Evolutionary conservation across 1,284 basidiomycete species (phyloP).

Genomic region (Sanghuangporus baumii): DNA sequence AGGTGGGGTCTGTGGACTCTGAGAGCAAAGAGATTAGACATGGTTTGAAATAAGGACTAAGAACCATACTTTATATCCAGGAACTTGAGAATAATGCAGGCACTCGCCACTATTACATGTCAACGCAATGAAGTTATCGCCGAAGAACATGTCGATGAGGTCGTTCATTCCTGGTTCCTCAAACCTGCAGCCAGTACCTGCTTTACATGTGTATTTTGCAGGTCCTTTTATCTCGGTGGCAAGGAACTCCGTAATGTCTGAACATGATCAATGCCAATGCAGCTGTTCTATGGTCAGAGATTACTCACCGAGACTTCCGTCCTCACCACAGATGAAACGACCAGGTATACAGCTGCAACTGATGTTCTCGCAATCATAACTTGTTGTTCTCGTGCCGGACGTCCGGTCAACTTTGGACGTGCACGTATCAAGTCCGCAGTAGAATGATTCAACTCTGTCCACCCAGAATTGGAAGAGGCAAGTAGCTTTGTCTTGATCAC

Average conservation of each 20-base stretch:
- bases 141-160: conserved; percentile 91
- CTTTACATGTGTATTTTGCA: conserved; percentile 79
- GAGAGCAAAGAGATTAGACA: neutral
- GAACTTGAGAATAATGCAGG: conserved; percentile 89
- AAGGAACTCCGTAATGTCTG: conserved; percentile 94
- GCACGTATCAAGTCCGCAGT: conserved; percentile 80
- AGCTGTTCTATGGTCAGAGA: neutral
- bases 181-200: conserved; percentile 76
- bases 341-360: conserved; percentile 89
- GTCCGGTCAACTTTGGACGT: conserved; percentile 42
- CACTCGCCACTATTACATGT: conserved; percentile 90
- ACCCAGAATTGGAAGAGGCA: conserved; percentile 99
- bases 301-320: conserved; percentile 84
- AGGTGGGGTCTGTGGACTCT: conserved; percentile 50
- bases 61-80: conserved; percentile 77
- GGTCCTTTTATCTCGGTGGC: conserved; percentile 88
- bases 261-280: neutral
- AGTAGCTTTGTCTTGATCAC: conserved; percentile 51
- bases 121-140: conserved; percentile 85
- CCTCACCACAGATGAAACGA: conserved; percentile 92
- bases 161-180: conserved; percentile 96
- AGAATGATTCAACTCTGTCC: conserved; percentile 90
- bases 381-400: conserved; percentile 68
- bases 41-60: neutral
- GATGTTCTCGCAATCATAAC: conserved; percentile 78